Conservation (phyloP, 176 grass and related monocot species). For the Carex myosuroides region DNA sequence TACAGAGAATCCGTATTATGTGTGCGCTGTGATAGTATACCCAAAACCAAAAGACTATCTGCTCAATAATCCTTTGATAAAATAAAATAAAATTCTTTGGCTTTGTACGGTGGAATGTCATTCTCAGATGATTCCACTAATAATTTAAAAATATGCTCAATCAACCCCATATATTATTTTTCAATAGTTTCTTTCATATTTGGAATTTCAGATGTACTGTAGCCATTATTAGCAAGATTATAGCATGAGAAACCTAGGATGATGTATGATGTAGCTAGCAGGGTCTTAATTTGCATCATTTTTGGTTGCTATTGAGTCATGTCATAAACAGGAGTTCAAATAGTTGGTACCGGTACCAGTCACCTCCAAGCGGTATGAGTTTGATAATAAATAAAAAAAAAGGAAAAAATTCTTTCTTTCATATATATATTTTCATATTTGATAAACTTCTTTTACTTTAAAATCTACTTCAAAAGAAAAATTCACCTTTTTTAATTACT, state of each 20-base stretch:
- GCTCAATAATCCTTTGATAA: conserved; percentile 8
- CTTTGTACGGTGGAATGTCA: conserved; percentile 8
- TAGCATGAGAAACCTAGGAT: conserved; percentile 4
- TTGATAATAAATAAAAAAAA: neutral
- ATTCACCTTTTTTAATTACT: neutral
- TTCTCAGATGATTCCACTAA: conserved; percentile 5
- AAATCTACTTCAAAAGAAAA: neutral
- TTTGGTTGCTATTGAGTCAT: neutral
- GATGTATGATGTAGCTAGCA: neutral
- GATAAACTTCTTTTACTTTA: neutral
- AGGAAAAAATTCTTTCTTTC: neutral
- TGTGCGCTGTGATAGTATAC: neutral
- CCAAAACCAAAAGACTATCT: neutral
- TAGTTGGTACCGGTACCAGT: neutral
- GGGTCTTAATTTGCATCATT: neutral
- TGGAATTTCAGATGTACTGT: neutral
- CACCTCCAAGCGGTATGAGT: neutral
- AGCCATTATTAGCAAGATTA: neutral
- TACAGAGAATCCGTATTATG: neutral
- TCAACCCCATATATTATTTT: conserved; percentile 3
- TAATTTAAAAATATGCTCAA: neutral
- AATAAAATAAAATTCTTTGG: neutral
- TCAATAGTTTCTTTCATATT: neutral
- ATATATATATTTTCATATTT: neutral
- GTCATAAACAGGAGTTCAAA: neutral